Evolutionary conservation across 2,329 filamentous ascomycete species (phyloP), one percentile per base, ranked within the genome.

Genomic region (Clarireedia monteithiana): DNA sequence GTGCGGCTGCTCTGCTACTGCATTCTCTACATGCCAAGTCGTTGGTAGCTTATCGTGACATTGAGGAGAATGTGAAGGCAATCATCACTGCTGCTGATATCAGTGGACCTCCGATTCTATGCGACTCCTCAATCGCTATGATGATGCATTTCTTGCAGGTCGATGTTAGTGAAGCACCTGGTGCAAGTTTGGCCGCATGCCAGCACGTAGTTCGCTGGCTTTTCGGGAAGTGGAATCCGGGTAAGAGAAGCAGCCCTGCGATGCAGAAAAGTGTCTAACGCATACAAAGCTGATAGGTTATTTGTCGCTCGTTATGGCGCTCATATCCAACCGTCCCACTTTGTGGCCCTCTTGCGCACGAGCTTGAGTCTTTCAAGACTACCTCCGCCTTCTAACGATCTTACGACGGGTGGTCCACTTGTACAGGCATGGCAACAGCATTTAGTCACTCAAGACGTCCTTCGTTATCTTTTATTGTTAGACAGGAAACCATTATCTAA

Each of bases 121-220:
- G 85, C n/a, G 94, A 97, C 68, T 84, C 90, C 1, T 87, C 89
- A 3, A 74, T 92, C 17, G 75, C 78, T 2, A 70, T 99, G 42
- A 89, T 95, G 82, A 75, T 80, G 15, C 80, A 81, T 54, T 70
- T 95, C 44, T 75, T 94, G 38, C 79, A 84, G 55, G 74, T 83
- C 42, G 82, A 83, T 52, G 84, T 86, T 62, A 77, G 80, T 27
- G 80, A 85, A 64, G 82, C 86, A 46, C 86, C 89, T 1, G 85
- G 81, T 57, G 81, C 82, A 38, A 88, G 82, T 61, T 81, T 84
- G 62, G 76, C 77, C 40, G 86, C 84, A 3, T 84, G 83, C 39
- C 86, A 83, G 60, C 82, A 88, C 64, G 79, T 94, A 38, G 81
- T 94, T 55, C 79, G 84, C 63, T 99, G 94, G 94, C 70, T 94